Evolutionary conservation across 495 filamentous ascomycete species (phyloP), one percentile per base, ranked within the genome.

Genomic region (Cladorrhinum samala): DNA sequence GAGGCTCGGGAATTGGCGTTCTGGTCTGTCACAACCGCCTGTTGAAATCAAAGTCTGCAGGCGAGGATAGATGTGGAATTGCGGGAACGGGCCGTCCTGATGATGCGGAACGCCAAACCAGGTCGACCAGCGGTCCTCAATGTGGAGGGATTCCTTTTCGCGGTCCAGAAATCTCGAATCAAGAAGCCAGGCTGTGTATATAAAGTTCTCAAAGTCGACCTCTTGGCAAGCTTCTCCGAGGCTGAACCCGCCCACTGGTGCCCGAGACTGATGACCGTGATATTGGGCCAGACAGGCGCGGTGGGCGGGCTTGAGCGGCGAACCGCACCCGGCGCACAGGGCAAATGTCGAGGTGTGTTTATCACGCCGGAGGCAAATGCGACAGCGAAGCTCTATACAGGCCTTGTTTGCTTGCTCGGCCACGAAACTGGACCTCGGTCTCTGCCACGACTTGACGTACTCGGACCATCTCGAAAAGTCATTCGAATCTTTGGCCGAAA

Each of bases 91-190:
- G 16, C 46, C 56, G 19, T 52, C 39, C 37, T 59, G 57, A 20
- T 55, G 43, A 39, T 51, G 57, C 14, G 57, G 57, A 16, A 59
- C 52, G 9, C 57, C 53, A 33, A 59, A 59, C 57, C 52, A 59
- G 8, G 52, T 59, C 8, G 57, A 51, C 49, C 53, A 53, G 2
- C 55, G 16, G 23, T 59, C 57, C 7, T 55, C 49, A 23, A 59
- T 37, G 23, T 59, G 52, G 9, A 55, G 43, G 4, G 39, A 46
- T 3, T 33, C 49, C n/a, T 46, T 54, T 36, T 52, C 44, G 3
- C 47, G 36, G 20, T 52, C 24, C 19, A 52, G 3, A 13, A 36
- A 38, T 1, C 39, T 11, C 17, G 52, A 55, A 20, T 59, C 57
- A 11, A 59, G 53, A 3, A 59, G 57, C 42, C 49, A 59, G 3